phyloP scores from a whole-genome alignment of 331 rosid species.

The Spiraea crenata region DNA sequence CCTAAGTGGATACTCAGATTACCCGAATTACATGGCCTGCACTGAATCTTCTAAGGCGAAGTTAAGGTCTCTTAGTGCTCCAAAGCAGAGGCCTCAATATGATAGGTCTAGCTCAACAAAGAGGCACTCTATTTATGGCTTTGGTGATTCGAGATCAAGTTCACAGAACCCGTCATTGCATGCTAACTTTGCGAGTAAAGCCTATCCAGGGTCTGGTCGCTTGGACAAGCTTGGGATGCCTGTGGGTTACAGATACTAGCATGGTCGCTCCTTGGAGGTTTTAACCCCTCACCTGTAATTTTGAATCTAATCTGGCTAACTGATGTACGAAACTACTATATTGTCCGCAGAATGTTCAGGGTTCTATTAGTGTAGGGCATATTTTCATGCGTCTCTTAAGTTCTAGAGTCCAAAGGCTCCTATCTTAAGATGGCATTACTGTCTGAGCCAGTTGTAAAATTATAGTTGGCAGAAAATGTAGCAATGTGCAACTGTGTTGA shows the following conservation, averaged over 20 bases:
- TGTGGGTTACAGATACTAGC: slow-evolving; percentile 45
- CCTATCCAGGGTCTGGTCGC: slow-evolving; percentile 82
- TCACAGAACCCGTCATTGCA: slow-evolving; percentile 50
- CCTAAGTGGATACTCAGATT: slow-evolving; percentile 46
- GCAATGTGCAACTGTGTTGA: background rate
- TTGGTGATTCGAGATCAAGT: slow-evolving; percentile 37
- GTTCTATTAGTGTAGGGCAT: background rate
- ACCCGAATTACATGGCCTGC: slow-evolving; percentile 79
- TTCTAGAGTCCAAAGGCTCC: background rate
- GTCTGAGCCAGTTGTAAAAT: background rate
- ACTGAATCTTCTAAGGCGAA: slow-evolving; percentile 82
- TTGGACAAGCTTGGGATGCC: slow-evolving; percentile 94
- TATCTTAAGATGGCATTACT: background rate
- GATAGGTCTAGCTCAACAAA: slow-evolving; percentile 62
- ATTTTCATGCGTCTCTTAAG: background rate
- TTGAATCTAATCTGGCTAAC: slow-evolving; percentile 40
- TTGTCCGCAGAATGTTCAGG: background rate
- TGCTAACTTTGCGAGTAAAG: slow-evolving; percentile 54
- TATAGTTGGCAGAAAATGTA: background rate
- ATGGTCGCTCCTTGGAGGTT: background rate
- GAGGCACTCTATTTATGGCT: slow-evolving; percentile 43
- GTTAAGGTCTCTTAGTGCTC: slow-evolving; percentile 68
- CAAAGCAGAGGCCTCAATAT: slow-evolving; percentile 63
- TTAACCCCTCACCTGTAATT: background rate
- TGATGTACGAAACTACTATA: slow-evolving; percentile 1